Evolutionary conservation across 2,329 filamentous ascomycete species (phyloP).

Genomic region (Diaporthe sp.): DNA sequence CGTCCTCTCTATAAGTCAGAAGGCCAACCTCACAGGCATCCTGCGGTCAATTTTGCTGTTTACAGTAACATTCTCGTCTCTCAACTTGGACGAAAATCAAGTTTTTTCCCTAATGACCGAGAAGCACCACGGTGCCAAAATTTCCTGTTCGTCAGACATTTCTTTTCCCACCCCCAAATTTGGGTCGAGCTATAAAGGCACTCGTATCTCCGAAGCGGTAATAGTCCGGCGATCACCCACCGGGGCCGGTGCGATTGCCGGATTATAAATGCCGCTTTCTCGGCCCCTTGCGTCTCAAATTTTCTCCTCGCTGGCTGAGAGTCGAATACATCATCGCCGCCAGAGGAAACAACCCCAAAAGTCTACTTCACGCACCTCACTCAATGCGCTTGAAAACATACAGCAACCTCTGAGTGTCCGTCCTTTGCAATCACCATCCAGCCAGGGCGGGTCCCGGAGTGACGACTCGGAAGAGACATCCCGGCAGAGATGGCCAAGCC

Average conservation of each 20-base stretch:
- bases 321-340: not conserved
- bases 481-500: conserved; percentile 30
- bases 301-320: not conserved
- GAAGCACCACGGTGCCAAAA: not conserved
- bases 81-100: not conserved
- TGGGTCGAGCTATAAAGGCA: not conserved
- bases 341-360: no score
- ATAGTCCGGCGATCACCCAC: conserved; percentile 15
- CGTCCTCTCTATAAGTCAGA: not conserved
- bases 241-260: conserved; percentile 8
- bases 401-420: not conserved
- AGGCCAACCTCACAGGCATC: not conserved
- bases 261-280: conserved; percentile 14
- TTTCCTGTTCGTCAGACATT: not conserved
- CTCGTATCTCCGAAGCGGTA: conserved; percentile 31
- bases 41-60: not conserved
- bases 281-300: not conserved
- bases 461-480: not conserved
- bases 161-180: not conserved
- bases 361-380: not conserved
- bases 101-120: not conserved
- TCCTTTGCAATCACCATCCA: not conserved
- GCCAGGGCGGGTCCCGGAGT: not conserved
- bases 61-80: not conserved
- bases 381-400: no score